These are phyloP conservation scores for Xylariaceae sp. DNA, from an alignment of 2,329 filamentous ascomycete species.

Conservation along the genomic window DNA sequence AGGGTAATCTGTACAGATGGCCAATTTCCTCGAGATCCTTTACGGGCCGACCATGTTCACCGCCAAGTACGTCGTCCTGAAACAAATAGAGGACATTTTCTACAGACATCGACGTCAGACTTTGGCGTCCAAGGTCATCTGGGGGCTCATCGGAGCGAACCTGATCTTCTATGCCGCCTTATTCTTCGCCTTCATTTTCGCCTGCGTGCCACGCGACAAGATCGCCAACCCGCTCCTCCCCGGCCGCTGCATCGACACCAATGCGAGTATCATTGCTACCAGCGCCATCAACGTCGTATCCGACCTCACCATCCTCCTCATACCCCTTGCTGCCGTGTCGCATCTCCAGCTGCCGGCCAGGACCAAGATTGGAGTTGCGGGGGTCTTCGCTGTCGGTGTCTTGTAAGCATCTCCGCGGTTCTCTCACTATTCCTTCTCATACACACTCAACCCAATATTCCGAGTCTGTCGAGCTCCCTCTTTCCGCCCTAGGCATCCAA, in stretches of 20 bases:
- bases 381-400: slow-evolving; percentile 7
- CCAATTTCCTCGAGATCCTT: slow-evolving; percentile 5
- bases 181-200: slow-evolving; percentile 5
- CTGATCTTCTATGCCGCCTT: slow-evolving; percentile 4
- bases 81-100: slow-evolving; percentile 8
- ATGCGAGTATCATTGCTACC: slow-evolving; percentile 3
- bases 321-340: slow-evolving; percentile 5
- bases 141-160: slow-evolving; percentile 5
- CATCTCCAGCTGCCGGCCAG: slow-evolving; percentile 2
- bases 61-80: slow-evolving; percentile 6
- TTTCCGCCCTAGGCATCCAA: neutral
- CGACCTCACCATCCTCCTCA: slow-evolving; percentile 5
- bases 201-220: slow-evolving; percentile 6
- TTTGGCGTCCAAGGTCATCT: slow-evolving; percentile 2
- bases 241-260: slow-evolving; percentile 5
- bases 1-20: slow-evolving; percentile 2
- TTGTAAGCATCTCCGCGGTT: slow-evolving; percentile 2
- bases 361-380: slow-evolving; percentile 2
- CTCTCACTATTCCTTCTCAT: neutral
- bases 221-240: slow-evolving; percentile 3
- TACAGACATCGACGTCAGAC: slow-evolving; percentile 4
- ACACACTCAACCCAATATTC: neutral
- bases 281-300: slow-evolving; percentile 7
- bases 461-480: neutral
- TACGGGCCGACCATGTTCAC: slow-evolving; percentile 5